Evolutionary conservation across 1,284 basidiomycete species (phyloP).

Genomic region (Ceratorhiza oryzae-sativae): DNA sequence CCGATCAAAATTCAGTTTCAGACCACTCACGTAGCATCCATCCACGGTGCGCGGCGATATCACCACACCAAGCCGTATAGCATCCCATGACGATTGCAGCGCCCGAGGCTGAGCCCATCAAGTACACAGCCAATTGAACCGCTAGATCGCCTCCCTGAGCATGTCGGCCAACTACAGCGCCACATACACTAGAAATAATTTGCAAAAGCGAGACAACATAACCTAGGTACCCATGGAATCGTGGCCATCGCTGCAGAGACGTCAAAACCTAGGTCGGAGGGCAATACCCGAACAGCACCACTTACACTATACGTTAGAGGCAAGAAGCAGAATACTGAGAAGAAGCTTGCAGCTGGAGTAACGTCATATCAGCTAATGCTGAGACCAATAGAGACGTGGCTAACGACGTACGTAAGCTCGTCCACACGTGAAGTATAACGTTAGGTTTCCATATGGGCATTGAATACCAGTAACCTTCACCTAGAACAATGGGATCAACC

Average conservation of each 20-base stretch:
- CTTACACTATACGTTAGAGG: conserved; percentile 36
- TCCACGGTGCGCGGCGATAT: conserved; percentile 39
- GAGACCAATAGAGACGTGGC: background rate
- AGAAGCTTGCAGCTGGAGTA: conserved; percentile 38
- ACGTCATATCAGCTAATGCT: background rate
- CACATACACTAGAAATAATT: conserved; percentile 31
- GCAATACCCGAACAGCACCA: conserved; percentile 16
- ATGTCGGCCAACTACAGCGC: conserved; percentile 35
- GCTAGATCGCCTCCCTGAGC: conserved; percentile 40
- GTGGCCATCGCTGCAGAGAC: conserved; percentile 35
- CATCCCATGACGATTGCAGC: conserved; percentile 33
- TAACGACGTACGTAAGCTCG: conserved; percentile 34
- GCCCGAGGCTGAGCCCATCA: conserved; percentile 25
- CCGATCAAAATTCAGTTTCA: background rate
- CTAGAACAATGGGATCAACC: conserved; percentile 8
- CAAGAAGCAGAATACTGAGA: conserved; percentile 42
- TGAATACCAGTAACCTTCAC: conserved; percentile 42
- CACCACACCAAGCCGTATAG: conserved; percentile 33
- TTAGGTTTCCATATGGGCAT: conserved; percentile 30
- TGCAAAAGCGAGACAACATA: conserved; percentile 40
- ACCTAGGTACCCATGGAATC: conserved; percentile 40
- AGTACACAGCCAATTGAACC: conserved; percentile 39
- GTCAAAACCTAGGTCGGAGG: background rate
- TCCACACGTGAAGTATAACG: conserved; percentile 40
- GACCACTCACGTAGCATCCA: conserved; percentile 43